phyloP scores from a whole-genome alignment of 441 rosid genomes.

The Capsella rubella region DNA sequence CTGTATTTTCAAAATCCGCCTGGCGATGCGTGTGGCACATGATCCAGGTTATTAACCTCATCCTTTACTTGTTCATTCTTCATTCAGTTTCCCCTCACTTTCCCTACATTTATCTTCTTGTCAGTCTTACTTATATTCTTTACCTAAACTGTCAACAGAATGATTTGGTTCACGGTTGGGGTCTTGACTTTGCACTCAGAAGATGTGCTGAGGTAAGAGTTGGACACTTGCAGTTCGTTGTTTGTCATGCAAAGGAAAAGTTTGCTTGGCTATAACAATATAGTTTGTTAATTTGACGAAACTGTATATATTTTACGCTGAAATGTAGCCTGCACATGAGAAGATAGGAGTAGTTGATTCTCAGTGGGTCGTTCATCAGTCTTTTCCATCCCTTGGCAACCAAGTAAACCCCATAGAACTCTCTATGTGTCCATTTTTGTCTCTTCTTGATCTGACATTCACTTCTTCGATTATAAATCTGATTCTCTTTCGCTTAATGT shows the following conservation, averaged over 20 bases:
- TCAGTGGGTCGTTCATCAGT: slow-evolving; percentile 97
- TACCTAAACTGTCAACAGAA: slow-evolving; percentile 60
- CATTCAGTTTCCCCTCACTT: not conserved
- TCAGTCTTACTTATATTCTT: slow-evolving; percentile 20
- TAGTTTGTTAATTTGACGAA: slow-evolving; percentile 11
- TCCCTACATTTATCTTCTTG: not conserved
- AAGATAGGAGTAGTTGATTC: slow-evolving; percentile 98
- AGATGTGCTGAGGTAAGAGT: slow-evolving; percentile 83
- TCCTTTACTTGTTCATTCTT: slow-evolving; percentile 12
- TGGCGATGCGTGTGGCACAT: slow-evolving; percentile 99
- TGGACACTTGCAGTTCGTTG: not conserved
- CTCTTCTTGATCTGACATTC: not conserved
- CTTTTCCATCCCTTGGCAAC: slow-evolving; percentile 89
- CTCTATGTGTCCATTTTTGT: not conserved
- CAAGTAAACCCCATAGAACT: slow-evolving; percentile 57
- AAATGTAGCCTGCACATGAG: slow-evolving; percentile 92
- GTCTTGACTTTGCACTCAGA: slow-evolving; percentile 94
- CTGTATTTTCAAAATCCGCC: slow-evolving; percentile 93
- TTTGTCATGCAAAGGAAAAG: not conserved
- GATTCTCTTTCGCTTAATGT: slow-evolving; percentile 16
- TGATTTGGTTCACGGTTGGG: slow-evolving; percentile 99
- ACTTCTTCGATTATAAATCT: not conserved
- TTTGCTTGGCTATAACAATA: not conserved
- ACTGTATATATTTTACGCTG: not conserved
- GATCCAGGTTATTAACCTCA: slow-evolving; percentile 72